Base-by-base conservation (phyloP, 257 asterid genomes). In the Solanum appendiculatum region DNA sequence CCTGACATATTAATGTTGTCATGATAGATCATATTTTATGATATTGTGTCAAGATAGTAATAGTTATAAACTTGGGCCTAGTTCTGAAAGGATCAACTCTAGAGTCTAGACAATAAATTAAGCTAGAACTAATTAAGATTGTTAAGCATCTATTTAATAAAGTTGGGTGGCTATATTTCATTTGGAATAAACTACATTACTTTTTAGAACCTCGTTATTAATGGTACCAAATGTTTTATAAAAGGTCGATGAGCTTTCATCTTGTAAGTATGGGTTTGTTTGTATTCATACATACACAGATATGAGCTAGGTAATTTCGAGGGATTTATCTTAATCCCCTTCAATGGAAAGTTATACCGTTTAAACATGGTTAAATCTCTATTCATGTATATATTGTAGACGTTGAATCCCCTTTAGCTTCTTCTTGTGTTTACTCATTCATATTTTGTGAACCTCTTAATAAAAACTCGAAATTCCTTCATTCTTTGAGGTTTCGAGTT, bases 321-420 rank as follows among this genome's bases (percentile, higher is more conserved):
- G 0, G 7, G 6, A 0, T 13, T 46, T 4, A 46, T 46, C 7
- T 46, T 20, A 46, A 46, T 46, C 1, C 2, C 3, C 2, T 44
- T 46, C 14, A 46, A 46, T 46, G 2, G 14, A 46, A 46, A 46
- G 56, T 46, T n/a, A n/a, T n/a, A n/a, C n/a, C n/a, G n/a, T n/a
- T n/a, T n/a, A n/a, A n/a, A n/a, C n/a, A n/a, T n/a, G n/a, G n/a
- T n/a, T n/a, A n/a, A n/a, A n/a, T n/a, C n/a, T n/a, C n/a, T n/a
- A n/a, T n/a, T n/a, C n/a, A n/a, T n/a, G n/a, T n/a, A n/a, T n/a
- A 42, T 44, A 44, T 3, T 3, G 5, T 0, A 34, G 4, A 36
- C 5, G 39, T 42, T 44, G 54, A 44, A 46, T 46, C 2, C 7
- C 54, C 1, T 46, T 14, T 46, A 14, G 1, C 13, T 44, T 13